Conservation (phyloP, 257 asterid species). For the Paraleonurus japonicus region DNA sequence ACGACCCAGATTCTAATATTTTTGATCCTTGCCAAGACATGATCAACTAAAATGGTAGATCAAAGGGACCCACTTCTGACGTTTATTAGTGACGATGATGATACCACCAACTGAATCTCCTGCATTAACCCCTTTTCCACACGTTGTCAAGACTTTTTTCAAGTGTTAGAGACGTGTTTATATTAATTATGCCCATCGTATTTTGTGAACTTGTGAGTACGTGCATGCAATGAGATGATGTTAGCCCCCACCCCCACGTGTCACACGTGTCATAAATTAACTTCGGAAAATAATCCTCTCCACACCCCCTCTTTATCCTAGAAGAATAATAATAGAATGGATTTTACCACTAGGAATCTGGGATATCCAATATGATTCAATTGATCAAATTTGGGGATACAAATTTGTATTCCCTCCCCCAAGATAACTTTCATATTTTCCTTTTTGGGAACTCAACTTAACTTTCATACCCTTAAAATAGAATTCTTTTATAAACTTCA, state of each 20-base stretch:
- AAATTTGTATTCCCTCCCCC: too few relatives aligned
- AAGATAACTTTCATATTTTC: too few relatives aligned
- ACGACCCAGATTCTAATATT: neutral
- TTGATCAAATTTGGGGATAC: too few relatives aligned
- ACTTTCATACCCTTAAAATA: too few relatives aligned
- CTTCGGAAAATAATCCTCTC: neutral
- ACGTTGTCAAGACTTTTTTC: neutral
- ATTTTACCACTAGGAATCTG: neutral
- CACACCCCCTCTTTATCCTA: too few relatives aligned
- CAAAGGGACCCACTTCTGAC: neutral
- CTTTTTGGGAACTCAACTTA: too few relatives aligned
- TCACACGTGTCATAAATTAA: neutral
- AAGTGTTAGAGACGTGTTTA: neutral
- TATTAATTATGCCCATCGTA: neutral
- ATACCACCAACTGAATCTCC: conserved; percentile 13
- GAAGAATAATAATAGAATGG: neutral
- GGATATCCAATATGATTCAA: neutral
- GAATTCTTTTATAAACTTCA: too few relatives aligned
- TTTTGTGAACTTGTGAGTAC: neutral
- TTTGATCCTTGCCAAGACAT: neutral
- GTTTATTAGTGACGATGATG: conserved; percentile 9
- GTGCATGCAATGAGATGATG: neutral
- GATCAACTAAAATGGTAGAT: neutral
- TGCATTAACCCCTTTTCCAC: conserved; percentile 2
- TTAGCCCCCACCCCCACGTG: neutral